Conservation (phyloP, 2,329 filamentous ascomycete species). For the Periconia sp. region DNA sequence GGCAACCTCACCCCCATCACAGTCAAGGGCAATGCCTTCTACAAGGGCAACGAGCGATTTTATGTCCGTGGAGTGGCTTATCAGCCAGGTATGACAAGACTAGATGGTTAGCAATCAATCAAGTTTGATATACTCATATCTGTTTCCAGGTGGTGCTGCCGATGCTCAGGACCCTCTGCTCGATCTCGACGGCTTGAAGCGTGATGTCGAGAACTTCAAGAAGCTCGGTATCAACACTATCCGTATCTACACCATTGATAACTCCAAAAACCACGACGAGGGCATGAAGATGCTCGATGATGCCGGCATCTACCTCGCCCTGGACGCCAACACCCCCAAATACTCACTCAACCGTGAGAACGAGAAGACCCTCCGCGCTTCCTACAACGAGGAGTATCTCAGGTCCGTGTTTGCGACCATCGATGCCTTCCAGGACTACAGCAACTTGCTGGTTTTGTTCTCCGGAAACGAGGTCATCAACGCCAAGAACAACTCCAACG, state of each 20-base stretch:
- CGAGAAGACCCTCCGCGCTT: conserved; percentile 56
- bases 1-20: conserved; percentile 55
- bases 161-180: conserved; percentile 70
- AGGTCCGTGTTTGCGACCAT: conserved; percentile 78
- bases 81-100: conserved; percentile 57
- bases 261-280: conserved; percentile 75
- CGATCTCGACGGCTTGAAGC: conserved; percentile 67
- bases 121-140: conserved; percentile 10
- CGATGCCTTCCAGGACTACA: conserved; percentile 78
- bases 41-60: conserved; percentile 60
- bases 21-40: conserved; percentile 67
- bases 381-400: conserved; percentile 86
- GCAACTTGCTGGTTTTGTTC: conserved; percentile 84
- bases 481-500: conserved; percentile 60
- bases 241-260: conserved; percentile 91
- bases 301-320: conserved; percentile 87
- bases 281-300: conserved; percentile 82
- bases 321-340: conserved; percentile 84
- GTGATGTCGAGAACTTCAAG: conserved; percentile 80
- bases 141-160: conserved; percentile 43
- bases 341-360: conserved; percentile 83
- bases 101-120: neutral
- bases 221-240: conserved; percentile 86
- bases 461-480: conserved; percentile 79
- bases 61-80: conserved; percentile 66